A percentile compares a stretch with the other conserved stretches of the same genome.
Evolutionary conservation across 177 flowering plant genomes (phyloP).

Genomic region (Tripterygium wilfordii): DNA sequence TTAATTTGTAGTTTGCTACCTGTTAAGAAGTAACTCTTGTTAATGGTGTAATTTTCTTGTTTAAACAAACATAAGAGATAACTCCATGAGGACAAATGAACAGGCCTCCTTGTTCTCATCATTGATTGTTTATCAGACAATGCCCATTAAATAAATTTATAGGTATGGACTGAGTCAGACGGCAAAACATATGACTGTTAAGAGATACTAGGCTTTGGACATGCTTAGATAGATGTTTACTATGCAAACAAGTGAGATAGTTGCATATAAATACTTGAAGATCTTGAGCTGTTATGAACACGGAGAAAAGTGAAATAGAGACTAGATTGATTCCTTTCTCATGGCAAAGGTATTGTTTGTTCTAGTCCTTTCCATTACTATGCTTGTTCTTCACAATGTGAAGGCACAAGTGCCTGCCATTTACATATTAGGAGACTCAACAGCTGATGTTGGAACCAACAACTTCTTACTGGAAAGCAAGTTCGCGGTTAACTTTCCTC

Average conservation of each 20-base stretch:
- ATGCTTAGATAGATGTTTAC: too few relatives aligned
- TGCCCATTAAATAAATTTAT: too few relatives aligned
- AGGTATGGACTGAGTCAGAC: too few relatives aligned
- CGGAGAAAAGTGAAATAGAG: not conserved
- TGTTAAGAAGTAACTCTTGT: not conserved
- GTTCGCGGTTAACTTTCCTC: conserved; percentile 28
- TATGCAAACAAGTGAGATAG: too few relatives aligned
- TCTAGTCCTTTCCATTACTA: conserved; percentile 7
- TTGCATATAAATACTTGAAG: not conserved
- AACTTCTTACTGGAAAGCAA: conserved; percentile 17
- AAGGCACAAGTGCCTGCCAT: conserved; percentile 12
- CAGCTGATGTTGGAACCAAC: conserved; percentile 52
- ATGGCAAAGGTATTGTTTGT: conserved; percentile 8
- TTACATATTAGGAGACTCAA: conserved; percentile 46
- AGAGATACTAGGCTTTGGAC: too few relatives aligned
- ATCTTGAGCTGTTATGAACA: not conserved
- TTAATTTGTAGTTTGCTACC: too few relatives aligned
- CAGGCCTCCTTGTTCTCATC: conserved; percentile 1
- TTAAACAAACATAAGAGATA: too few relatives aligned
- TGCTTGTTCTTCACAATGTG: not conserved
- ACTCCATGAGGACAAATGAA: not conserved
- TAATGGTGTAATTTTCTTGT: not conserved
- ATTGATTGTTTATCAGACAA: not conserved
- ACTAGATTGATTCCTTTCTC: not conserved
- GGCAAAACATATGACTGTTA: not conserved